Evolutionary conservation across 352 stramenopile species (phyloP).

Genomic region (Phytophthora vignae): DNA sequence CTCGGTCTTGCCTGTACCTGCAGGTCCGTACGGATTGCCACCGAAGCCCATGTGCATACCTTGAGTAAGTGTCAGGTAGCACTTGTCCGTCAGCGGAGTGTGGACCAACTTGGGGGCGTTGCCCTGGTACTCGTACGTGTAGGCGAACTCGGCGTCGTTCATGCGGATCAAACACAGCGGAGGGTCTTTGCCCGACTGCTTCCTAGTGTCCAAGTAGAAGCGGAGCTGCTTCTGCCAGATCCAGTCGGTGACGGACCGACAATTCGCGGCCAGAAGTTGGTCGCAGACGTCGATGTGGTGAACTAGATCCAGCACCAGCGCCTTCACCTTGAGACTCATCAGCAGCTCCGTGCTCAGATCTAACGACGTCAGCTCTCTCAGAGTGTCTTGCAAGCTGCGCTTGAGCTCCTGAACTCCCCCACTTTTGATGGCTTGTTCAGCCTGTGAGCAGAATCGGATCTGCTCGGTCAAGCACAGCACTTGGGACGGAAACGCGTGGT

Average conservation of each 20-base stretch:
- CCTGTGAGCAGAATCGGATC: conserved; percentile 92
- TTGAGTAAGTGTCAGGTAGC: conserved; percentile 95
- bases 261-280: conserved; percentile 77
- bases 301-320: conserved; percentile 95
- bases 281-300: conserved; percentile 96
- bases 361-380: conserved; percentile 79
- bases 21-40: conserved; percentile 94
- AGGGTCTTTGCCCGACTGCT: conserved; percentile 45
- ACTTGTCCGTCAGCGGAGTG: conserved; percentile 95
- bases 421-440: conserved; percentile 88
- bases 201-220: conserved; percentile 81
- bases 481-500: conserved; percentile 91
- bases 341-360: conserved; percentile 90
- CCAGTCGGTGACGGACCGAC: conserved; percentile 76
- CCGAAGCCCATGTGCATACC: conserved; percentile 94
- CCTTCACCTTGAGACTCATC: conserved; percentile 95
- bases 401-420: conserved; percentile 75
- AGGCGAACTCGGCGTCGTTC: conserved; percentile 89
- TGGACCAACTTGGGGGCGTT: conserved; percentile 94
- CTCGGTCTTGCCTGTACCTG: conserved; percentile 96
- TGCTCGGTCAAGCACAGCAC: conserved; percentile 93
- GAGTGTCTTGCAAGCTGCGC: conserved; percentile 65
- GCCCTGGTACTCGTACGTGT: conserved; percentile 97
- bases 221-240: conserved; percentile 95
- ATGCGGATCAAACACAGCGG: conserved; percentile 65